Evolutionary conservation across 2,329 filamentous ascomycete genomes (phyloP), one percentile per base, ranked within the genome.

Genomic region (Aspergillus aculeatinus): DNA sequence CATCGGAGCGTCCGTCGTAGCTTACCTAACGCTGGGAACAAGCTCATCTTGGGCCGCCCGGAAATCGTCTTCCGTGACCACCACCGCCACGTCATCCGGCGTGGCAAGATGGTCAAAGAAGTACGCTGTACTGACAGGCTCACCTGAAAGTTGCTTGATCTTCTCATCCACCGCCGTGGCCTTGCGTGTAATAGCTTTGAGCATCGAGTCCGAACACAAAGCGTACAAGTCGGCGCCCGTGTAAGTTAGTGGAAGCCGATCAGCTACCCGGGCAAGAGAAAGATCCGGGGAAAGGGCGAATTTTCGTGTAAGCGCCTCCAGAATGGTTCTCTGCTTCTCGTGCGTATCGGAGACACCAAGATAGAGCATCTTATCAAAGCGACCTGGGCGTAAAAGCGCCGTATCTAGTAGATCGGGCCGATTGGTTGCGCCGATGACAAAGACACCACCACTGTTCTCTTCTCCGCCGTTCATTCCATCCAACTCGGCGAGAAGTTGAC

Each of bases 291-390:
- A 83, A 55, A 98, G 86, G 2, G 89, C 90, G 77, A 99, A 99
- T 78, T 98, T 99, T 70, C 95, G 85, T 1, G 95, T 98, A 72
- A 99, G 80, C 1, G 95, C 95, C 75, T 98, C 92, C 72, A 99
- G 80, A 65, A 99, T 98, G 23, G 88, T 97, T 63, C 91, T 85
- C 78, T 99, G 95, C 80, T 98, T 98, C 19, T 96, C 91, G 70
- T 98, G 94, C 4, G 93, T 97, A 76, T 99, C 95, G 7, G 92
- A 96, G 9, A 99, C 92, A 39, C 95, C 95, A 12, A 99, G 82
- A 72, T 98, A 99, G 31, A 99, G 85, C 93, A 98, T 96, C 81
- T 98, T 98, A 74, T 99, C 95, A 75, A 99, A 98, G 61, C 94
- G 84, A 2, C 94, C 94, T 1, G 94, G 95, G 57, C 94, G 86